Evolutionary conservation across 73 alveolate species (phyloP).

Genomic region (Uronychia setigera): DNA sequence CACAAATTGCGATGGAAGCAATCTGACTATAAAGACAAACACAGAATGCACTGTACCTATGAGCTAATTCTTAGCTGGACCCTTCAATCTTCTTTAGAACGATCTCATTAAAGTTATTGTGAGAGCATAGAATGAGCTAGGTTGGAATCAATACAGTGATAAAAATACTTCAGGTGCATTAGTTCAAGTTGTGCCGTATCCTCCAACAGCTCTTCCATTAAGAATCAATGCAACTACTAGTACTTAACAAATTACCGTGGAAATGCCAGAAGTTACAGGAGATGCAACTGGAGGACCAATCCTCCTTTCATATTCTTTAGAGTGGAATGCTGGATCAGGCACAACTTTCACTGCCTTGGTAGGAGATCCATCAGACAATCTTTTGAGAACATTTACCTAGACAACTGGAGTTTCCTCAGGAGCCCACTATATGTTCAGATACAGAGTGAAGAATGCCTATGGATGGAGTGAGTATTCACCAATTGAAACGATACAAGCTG

Average conservation of each 20-base stretch:
- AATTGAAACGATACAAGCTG: constrained; percentile 18
- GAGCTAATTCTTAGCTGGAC: constrained; percentile 27
- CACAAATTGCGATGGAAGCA: constrained; percentile 24
- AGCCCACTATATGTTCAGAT: constrained; percentile 22
- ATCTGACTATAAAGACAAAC: constrained; percentile 16
- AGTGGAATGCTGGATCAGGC: constrained; percentile 29
- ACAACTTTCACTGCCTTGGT: constrained; percentile 18
- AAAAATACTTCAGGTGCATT: constrained; percentile 28
- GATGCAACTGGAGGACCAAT: constrained; percentile 53
- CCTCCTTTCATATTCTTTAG: constrained; percentile 30
- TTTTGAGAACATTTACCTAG: constrained; percentile 1
- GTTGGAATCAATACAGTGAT: constrained; percentile 22
- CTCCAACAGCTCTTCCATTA: constrained; percentile 23
- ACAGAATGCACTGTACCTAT: constrained; percentile 31
- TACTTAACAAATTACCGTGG: constrained; percentile 10
- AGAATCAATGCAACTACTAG: neutral
- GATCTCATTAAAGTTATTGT: constrained; percentile 26
- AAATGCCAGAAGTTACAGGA: constrained; percentile 29
- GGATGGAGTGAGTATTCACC: constrained; percentile 46
- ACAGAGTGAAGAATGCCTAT: constrained; percentile 36
- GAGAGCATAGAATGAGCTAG: constrained; percentile 35
- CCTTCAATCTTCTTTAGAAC: constrained; percentile 19
- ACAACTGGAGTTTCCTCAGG: constrained; percentile 17
- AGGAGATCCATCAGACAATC: constrained; percentile 16
- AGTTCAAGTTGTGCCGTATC: constrained; percentile 23